Conservation (phyloP, 2,329 filamentous ascomycete genomes). For the Lachnellula arida region DNA sequence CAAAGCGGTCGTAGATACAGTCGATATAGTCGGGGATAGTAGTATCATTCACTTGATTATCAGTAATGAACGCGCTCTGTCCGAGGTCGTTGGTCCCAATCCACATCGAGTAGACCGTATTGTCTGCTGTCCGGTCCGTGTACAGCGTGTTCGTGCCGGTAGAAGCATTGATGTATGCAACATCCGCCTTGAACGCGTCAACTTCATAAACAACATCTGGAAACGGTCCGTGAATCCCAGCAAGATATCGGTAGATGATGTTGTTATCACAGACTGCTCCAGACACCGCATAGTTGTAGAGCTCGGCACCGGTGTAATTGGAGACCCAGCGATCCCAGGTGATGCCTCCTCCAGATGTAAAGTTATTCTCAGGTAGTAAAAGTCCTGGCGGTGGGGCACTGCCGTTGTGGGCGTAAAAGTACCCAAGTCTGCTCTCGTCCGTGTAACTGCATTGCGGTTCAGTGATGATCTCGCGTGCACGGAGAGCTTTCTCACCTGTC, state of each 20-base stretch:
- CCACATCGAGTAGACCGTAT: slow-evolving; percentile 72
- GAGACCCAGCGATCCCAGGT: slow-evolving; percentile 66
- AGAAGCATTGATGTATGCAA: slow-evolving; percentile 31
- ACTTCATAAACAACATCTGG: slow-evolving; percentile 61
- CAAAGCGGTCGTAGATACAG: slow-evolving; percentile 62
- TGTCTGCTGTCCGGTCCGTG: slow-evolving; percentile 42
- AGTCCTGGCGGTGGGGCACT: slow-evolving; percentile 57
- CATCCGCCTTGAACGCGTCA: slow-evolving; percentile 50
- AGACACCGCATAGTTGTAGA: slow-evolving; percentile 66
- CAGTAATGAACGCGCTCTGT: slow-evolving; percentile 58
- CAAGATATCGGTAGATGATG: slow-evolving; percentile 53
- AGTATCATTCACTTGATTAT: slow-evolving; percentile 52
- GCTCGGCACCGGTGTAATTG: slow-evolving; percentile 50
- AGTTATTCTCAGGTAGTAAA: slow-evolving; percentile 41
- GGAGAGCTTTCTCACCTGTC: slow-evolving; percentile 45
- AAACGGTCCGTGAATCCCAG: slow-evolving; percentile 48
- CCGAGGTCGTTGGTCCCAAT: slow-evolving; percentile 81
- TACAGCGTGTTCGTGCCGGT: slow-evolving; percentile 38
- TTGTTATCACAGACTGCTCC: slow-evolving; percentile 70
- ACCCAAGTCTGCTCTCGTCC: slow-evolving; percentile 62
- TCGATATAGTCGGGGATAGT: slow-evolving; percentile 61
- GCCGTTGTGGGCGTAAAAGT: slow-evolving; percentile 56
- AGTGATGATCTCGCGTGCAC: not conserved
- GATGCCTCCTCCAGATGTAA: slow-evolving; percentile 60
- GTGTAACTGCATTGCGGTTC: slow-evolving; percentile 48